Conservation (phyloP, 1,284 basidiomycete species). For the Puccinia polysora region DNA sequence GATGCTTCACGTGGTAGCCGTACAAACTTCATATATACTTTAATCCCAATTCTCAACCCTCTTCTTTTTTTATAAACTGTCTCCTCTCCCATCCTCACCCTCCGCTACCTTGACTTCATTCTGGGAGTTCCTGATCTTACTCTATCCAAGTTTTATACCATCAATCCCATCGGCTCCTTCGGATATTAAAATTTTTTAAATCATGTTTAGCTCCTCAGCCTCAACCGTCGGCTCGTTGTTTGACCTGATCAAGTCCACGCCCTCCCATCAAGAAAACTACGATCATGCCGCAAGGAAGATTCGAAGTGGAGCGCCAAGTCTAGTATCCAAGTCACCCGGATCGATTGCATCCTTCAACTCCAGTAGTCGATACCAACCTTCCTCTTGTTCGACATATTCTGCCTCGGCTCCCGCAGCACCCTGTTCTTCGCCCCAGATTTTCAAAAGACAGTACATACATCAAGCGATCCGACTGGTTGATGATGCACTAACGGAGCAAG, state of each 20-base stretch:
- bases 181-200: too few species aligned
- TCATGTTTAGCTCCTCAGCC: slow-evolving; percentile 20
- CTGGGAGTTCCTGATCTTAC: too few species aligned
- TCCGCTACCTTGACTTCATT: too few species aligned
- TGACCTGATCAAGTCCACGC: slow-evolving; percentile 9
- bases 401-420: slow-evolving; percentile 6
- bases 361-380: slow-evolving; percentile 19
- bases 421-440: neutral
- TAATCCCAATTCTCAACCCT: too few species aligned
- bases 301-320: slow-evolving; percentile 1
- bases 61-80: too few species aligned
- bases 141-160: too few species aligned
- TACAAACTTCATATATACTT: too few species aligned
- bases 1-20: too few species aligned
- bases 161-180: too few species aligned
- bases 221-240: slow-evolving; percentile 16
- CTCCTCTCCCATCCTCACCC: too few species aligned
- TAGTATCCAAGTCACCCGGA: neutral
- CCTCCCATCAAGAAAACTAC: neutral
- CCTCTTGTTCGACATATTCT: slow-evolving; percentile 21
- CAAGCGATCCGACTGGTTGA: slow-evolving; percentile 30
- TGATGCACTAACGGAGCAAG: slow-evolving; percentile 31
- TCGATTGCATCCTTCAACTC: slow-evolving; percentile 28
- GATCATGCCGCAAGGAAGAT: neutral
- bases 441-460: slow-evolving; percentile 27